Evolutionary conservation across 352 stramenopile species (phyloP).

Genomic region (Pythium dissimile): DNA sequence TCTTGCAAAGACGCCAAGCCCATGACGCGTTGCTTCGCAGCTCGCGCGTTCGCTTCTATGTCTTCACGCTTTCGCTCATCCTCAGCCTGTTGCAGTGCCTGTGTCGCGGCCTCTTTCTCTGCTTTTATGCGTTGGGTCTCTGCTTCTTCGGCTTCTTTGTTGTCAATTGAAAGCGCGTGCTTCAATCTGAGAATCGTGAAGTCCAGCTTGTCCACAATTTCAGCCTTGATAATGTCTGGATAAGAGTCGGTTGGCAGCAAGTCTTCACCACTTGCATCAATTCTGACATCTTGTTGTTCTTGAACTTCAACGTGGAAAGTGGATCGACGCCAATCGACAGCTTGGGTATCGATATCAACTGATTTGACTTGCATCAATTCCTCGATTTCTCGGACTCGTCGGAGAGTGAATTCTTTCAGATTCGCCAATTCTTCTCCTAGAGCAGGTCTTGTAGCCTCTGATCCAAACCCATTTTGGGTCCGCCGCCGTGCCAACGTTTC

Average conservation of each 20-base stretch:
- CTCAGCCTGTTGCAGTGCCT: slow-evolving; percentile 18
- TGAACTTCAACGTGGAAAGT: slow-evolving; percentile 11
- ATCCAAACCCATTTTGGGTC: not conserved
- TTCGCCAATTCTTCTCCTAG: slow-evolving; percentile 21
- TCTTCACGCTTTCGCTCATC: slow-evolving; percentile 24
- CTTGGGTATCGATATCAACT: not conserved
- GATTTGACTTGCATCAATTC: not conserved
- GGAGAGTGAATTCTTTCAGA: slow-evolving; percentile 20
- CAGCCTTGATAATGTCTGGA: slow-evolving; percentile 34
- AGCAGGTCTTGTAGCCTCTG: too few relatives aligned
- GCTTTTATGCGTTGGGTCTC: not conserved
- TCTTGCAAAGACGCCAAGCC: slow-evolving; percentile 45
- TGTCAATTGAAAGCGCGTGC: slow-evolving; percentile 45
- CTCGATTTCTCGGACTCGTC: slow-evolving; percentile 35
- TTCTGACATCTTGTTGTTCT: not conserved
- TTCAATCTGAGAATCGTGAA: slow-evolving; percentile 62
- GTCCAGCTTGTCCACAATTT: slow-evolving; percentile 58
- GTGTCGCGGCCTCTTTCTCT: not conserved
- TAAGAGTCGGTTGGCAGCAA: slow-evolving; percentile 8
- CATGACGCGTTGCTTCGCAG: slow-evolving; percentile 44
- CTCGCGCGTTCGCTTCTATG: slow-evolving; percentile 29
- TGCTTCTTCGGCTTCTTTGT: slow-evolving; percentile 44
- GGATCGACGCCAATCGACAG: slow-evolving; percentile 25
- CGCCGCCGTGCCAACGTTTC: slow-evolving; percentile 3
- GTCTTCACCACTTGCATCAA: not conserved